A percentile compares a stretch with the other conserved stretches of the same genome.
phyloP scores from a whole-genome alignment of 2,329 filamentous ascomycete species.

The Curvularia sp. region DNA sequence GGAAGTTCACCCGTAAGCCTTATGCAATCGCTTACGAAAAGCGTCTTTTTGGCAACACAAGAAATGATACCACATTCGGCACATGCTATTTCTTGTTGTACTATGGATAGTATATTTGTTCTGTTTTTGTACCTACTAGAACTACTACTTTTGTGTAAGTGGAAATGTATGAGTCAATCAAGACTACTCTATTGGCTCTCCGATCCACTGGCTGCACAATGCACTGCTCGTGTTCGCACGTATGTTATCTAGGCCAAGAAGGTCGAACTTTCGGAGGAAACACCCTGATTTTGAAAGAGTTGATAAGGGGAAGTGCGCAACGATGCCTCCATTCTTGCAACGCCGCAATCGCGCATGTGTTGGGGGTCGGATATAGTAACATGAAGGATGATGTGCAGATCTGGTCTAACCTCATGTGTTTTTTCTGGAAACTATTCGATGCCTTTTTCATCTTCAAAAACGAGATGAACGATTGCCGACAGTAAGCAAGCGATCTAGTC shows the following conservation, averaged over 20 bases:
- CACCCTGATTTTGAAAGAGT: background rate
- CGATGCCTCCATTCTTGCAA: background rate
- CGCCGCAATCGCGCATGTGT: conserved; percentile 6
- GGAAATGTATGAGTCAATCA: background rate
- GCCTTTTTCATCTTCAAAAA: background rate
- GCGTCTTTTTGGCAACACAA: background rate
- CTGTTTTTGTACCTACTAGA: background rate
- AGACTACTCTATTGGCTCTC: background rate
- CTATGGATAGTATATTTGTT: background rate
- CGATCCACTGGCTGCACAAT: background rate
- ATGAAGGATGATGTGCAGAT: conserved; percentile 3
- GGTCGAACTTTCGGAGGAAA: background rate
- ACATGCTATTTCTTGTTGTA: background rate
- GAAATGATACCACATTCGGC: conserved; percentile 8
- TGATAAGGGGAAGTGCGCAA: background rate
- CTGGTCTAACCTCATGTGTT: conserved; percentile 4
- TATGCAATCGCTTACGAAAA: background rate
- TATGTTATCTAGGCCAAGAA: background rate
- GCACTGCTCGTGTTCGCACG: background rate
- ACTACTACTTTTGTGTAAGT: background rate
- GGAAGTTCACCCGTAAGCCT: conserved; percentile 30
- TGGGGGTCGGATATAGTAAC: background rate
- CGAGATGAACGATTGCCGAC: too few species aligned
- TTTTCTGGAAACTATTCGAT: background rate
- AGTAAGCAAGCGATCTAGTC: background rate